These are phyloP conservation scores for Lachnum nothofagi DNA, from an alignment of 2,329 filamentous ascomycete genomes.

Conservation along the genomic window DNA sequence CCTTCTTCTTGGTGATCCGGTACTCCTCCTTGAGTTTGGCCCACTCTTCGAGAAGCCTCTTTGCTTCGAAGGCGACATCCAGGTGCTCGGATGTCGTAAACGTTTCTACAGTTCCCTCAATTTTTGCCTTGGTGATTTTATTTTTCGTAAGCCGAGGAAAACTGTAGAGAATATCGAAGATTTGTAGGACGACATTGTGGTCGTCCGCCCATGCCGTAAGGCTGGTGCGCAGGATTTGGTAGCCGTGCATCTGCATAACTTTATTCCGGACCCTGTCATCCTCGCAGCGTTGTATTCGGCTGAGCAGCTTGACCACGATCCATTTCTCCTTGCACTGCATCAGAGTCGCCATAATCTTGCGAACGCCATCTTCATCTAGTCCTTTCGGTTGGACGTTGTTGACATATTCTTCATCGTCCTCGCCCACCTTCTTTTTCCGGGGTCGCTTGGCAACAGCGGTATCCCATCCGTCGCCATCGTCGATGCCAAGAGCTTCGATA, in stretches of 20 bases:
- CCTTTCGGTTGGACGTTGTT: conserved; percentile 77
- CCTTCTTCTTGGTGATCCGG: conserved; percentile 84
- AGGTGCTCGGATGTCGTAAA: conserved; percentile 66
- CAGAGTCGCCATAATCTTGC: conserved; percentile 91
- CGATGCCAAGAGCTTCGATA: conserved; percentile 92
- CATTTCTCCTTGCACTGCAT: conserved; percentile 99
- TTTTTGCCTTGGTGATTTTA: conserved; percentile 95
- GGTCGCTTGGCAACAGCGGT: conserved; percentile 83
- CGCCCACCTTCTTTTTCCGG: conserved; percentile 83
- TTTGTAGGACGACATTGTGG: conserved; percentile 80
- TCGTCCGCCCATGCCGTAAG: conserved; percentile 85
- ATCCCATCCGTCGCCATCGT: conserved; percentile 88
- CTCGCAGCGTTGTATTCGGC: conserved; percentile 79
- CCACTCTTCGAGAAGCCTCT: conserved; percentile 74
- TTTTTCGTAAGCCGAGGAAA: conserved; percentile 90
- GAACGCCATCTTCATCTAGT: conserved; percentile 76
- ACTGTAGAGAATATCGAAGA: conserved; percentile 81
- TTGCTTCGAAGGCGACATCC: conserved; percentile 66
- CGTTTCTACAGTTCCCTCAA: conserved; percentile 72
- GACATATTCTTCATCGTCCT: conserved; percentile 94
- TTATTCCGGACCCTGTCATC: conserved; percentile 83
- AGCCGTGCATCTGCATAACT: conserved; percentile 94
- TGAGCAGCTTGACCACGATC: conserved; percentile 92
- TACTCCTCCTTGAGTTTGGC: conserved; percentile 85
- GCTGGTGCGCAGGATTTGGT: conserved; percentile 86